Base-by-base conservation (phyloP, 1,284 basidiomycete species). In the Kalmanozyma brasiliensis region DNA sequence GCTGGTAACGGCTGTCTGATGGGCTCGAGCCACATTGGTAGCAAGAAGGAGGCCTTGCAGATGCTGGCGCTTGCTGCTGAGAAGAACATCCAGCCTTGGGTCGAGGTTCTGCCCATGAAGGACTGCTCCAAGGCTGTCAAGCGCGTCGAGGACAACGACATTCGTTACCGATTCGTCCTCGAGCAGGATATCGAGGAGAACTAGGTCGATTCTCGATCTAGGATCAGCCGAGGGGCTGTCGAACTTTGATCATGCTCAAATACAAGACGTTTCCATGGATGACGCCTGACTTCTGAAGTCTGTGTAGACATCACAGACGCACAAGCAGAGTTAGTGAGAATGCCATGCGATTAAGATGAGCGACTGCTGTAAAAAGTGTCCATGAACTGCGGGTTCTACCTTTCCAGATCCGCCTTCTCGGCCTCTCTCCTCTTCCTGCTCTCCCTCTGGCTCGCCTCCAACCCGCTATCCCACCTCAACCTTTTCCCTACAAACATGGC, bases 41-140 rank as follows among this genome's bases (percentile, higher is more conserved):
- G 84, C 81, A 89, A 88, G 83, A 85, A 85, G 62, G 89, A 90
- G 76, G 86, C 85, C 17, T 73, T 86, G 17, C 84, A 85, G 60
- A 80, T 80, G 78, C 73, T 80, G 30, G 45, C 58, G 34, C 65
- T 80, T 8, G 78, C 77, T 14, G 76, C 69, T 1, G 75, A 79
- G 49, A 76, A 80, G 73, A 48, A 64, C 33, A 61, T 83, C 53
- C 49, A 79, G 70, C 78, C 81, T 7, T 83, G 82, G 83, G 84
- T 87, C 74, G 85, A 87, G 76, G 79, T 84, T 41, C 55, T 87
- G 37, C 86, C 86, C 43, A 89, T 89, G 88, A 86, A 85, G 77
- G 84, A 88, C 30, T 86, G 85, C 37, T 83, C 82, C 43, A 84
- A 87, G 81, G 88, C 86, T 10, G 84, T 88, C 49, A 83, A 86